These are phyloP conservation scores for Saturnispora silvae DNA, from an alignment of 805 yeast species.

Conservation along the genomic window DNA sequence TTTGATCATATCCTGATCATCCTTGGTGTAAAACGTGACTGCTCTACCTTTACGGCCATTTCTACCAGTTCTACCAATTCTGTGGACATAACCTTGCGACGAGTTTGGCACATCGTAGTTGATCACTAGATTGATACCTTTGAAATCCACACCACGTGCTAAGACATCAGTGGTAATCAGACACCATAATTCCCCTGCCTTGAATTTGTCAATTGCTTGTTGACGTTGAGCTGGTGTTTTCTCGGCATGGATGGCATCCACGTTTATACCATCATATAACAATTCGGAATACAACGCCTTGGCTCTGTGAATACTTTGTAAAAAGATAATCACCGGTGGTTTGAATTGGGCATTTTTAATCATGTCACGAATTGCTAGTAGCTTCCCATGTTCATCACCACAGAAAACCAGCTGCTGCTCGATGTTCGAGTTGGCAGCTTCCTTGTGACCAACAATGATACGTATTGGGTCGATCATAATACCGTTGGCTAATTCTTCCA, in stretches of 20 bases:
- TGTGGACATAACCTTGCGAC: slow-evolving; percentile 91
- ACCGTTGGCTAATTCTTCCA: slow-evolving; percentile 76
- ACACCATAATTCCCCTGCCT: slow-evolving; percentile 89
- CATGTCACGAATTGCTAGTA: slow-evolving; percentile 84
- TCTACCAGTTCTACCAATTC: slow-evolving; percentile 98
- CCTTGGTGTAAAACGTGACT: slow-evolving; percentile 86
- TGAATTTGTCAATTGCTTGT: slow-evolving; percentile 71
- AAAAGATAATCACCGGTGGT: slow-evolving; percentile 87
- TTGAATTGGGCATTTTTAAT: slow-evolving; percentile 72
- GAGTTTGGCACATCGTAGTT: slow-evolving; percentile 94
- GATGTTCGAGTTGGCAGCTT: slow-evolving; percentile 78
- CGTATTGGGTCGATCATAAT: slow-evolving; percentile 83
- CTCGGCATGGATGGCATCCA: slow-evolving; percentile 94
- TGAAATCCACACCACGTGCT: slow-evolving; percentile 95
- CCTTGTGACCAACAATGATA: slow-evolving; percentile 84
- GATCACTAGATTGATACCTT: slow-evolving; percentile 87
- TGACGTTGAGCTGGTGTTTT: slow-evolving; percentile 84
- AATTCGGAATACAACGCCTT: slow-evolving; percentile 91
- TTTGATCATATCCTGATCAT: slow-evolving; percentile 64
- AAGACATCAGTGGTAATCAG: slow-evolving; percentile 92
- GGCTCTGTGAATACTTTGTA: slow-evolving; percentile 88
- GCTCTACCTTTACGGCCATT: slow-evolving; percentile 83
- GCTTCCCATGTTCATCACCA: slow-evolving; percentile 93
- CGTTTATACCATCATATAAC: slow-evolving; percentile 82
- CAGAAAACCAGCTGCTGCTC: slow-evolving; percentile 78